phyloP scores from a whole-genome alignment of 163 green algal species.

The Scenedesmus sp. region DNA sequence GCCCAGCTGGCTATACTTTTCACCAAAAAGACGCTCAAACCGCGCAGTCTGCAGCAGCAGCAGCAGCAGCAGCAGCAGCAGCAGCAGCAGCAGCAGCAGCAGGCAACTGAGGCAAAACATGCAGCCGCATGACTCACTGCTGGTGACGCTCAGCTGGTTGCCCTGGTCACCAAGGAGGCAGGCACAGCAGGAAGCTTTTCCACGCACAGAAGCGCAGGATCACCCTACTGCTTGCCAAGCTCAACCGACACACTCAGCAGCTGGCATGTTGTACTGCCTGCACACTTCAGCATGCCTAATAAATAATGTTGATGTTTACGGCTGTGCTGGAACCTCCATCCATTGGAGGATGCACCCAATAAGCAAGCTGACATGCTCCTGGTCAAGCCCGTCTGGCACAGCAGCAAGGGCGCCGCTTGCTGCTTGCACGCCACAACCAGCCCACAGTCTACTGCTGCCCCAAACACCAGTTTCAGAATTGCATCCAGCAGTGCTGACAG shows the following conservation, averaged over 20 bases:
- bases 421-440: neutral
- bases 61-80: constrained; percentile 20
- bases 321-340: too few species aligned
- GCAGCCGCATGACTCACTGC: too few species aligned
- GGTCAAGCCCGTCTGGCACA: neutral
- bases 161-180: too few species aligned
- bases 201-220: too few species aligned
- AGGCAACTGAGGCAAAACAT: neutral
- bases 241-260: neutral
- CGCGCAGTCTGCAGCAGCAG: neutral
- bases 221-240: neutral
- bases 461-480: too few species aligned
- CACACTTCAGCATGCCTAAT: neutral
- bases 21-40: neutral
- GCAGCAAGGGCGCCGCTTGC: neutral
- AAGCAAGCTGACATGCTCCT: neutral
- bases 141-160: too few species aligned
- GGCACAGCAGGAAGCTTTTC: too few species aligned
- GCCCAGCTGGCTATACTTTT: constrained; percentile 24
- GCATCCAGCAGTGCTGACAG: too few species aligned
- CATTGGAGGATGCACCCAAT: too few species aligned
- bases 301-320: too few species aligned
- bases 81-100: neutral
- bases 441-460: neutral
- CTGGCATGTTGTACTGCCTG: neutral